Evolutionary conservation across 345 rosid species (phyloP), one percentile per base, ranked within the genome.

Genomic region (Gossypium longicalyx): DNA sequence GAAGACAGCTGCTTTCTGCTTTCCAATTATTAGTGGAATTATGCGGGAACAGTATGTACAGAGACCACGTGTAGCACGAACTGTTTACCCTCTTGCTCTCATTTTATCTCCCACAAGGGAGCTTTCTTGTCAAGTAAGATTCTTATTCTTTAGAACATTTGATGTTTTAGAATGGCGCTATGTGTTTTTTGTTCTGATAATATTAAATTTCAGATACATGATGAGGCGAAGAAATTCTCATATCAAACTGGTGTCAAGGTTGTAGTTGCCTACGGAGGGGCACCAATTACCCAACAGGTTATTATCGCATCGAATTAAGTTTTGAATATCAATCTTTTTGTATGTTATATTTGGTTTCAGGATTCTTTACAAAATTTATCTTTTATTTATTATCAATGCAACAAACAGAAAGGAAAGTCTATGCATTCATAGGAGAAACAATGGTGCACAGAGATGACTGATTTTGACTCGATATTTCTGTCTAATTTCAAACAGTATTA

Each of bases 161-260:
- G 61, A 20, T 34, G 63, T 77, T 44, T 29, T 70, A 13, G 25
- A 53, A 60, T 41, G 23, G 52, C 27, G 51, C 52, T 44, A 38
- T 38, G 12, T 25, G 16, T 38, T 56, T 48, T 34, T 41, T 59
- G 16, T 69, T 45, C 27, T 56, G 67, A 52, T 72, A 76, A 53
- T 19, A 56, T 69, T 16, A 48, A 67, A 27, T 19, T 85, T 84
- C 89, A 95, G 99, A 95, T 95, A 79, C 99, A 95, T 41, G 99
- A 91, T 5, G 99, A 95, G 83, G 99, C 97, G 62, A 95, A 70
- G 78, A 95, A 95, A 74, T 95, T 95, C 80, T 80, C 99, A 4
- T 95, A 93, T 86, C 97, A 95, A 88, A 95, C 99, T 7, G 98
- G 99, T 80, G 98, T 95, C 66, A 93, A 87, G 83, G 99, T 89